A percentile compares a stretch with the other conserved stretches of the same genome.
These are phyloP conservation scores for Microdochium trichocladiopsis DNA, from an alignment of 2,329 filamentous ascomycete genomes.

Conservation along the genomic window DNA sequence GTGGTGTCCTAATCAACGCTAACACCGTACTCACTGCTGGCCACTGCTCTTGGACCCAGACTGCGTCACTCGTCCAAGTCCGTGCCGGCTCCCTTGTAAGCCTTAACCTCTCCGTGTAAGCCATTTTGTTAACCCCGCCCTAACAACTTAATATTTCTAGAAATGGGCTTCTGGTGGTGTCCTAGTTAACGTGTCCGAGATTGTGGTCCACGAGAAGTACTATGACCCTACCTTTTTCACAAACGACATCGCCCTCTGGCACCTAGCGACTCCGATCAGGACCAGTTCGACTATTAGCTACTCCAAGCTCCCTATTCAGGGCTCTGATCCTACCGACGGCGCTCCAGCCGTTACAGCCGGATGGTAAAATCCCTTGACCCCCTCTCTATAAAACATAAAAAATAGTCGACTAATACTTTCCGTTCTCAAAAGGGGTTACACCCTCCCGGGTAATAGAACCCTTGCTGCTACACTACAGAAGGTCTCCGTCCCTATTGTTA, in stretches of 20 bases:
- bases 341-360: constrained; percentile 6
- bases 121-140: no score
- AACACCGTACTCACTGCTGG: constrained; percentile 22
- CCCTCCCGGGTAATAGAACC: constrained; percentile 5
- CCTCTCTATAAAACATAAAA: no score
- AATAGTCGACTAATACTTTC: no score
- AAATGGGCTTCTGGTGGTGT: constrained; percentile 17
- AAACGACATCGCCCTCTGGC: constrained; percentile 21
- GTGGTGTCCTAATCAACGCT: constrained; percentile 19
- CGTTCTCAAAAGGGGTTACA: background rate
- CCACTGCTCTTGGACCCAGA: constrained; percentile 16
- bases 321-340: constrained; percentile 16
- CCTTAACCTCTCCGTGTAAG: no score
- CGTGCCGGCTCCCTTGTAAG: constrained; percentile 18
- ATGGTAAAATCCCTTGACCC: background rate
- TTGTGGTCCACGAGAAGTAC: constrained; percentile 5
- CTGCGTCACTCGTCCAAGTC: no score
- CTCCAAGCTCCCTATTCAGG: constrained; percentile 12
- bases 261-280: constrained; percentile 15
- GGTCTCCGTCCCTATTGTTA: constrained; percentile 21
- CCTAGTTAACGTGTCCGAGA: constrained; percentile 12
- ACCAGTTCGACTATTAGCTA: constrained; percentile 14
- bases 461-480: constrained; percentile 15
- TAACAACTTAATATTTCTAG: no score
- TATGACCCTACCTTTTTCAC: constrained; percentile 3